Evolutionary conservation across 2,329 filamentous ascomycete genomes (phyloP).

Genomic region (Lachnellula cervina): DNA sequence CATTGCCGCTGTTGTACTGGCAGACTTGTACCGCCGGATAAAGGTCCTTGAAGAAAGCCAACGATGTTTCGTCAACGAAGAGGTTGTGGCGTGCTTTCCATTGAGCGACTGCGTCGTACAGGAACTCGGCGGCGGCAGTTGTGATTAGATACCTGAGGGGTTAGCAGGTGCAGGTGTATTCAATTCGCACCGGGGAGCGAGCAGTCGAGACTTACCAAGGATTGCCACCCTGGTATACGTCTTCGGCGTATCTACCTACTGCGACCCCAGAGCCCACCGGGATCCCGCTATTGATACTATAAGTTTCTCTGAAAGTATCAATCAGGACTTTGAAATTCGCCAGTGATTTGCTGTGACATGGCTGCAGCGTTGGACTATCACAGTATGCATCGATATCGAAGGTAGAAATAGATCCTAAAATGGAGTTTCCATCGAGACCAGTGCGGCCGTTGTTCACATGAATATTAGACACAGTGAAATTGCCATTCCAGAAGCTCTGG

Average conservation of each 20-base stretch:
- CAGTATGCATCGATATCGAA: slow-evolving; percentile 67
- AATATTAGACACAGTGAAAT: slow-evolving; percentile 66
- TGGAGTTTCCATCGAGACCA: slow-evolving; percentile 67
- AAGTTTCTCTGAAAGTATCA: slow-evolving; percentile 64
- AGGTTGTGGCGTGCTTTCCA: slow-evolving; percentile 62
- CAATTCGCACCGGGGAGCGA: background rate
- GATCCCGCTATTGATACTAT: slow-evolving; percentile 63
- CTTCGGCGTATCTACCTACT: slow-evolving; percentile 64
- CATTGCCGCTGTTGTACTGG: slow-evolving; percentile 55
- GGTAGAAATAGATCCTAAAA: slow-evolving; percentile 59
- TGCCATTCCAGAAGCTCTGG: slow-evolving; percentile 66
- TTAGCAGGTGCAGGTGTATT: background rate
- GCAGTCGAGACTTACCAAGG: slow-evolving; percentile 50
- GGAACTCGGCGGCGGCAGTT: slow-evolving; percentile 70
- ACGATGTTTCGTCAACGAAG: slow-evolving; percentile 56
- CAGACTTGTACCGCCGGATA: slow-evolving; percentile 54
- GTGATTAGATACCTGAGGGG: slow-evolving; percentile 56
- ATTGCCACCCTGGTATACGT: slow-evolving; percentile 71
- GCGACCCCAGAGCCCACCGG: slow-evolving; percentile 55
- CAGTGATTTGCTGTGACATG: slow-evolving; percentile 48
- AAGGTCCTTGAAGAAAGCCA: slow-evolving; percentile 67
- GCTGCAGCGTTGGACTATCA: slow-evolving; percentile 69
- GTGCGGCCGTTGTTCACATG: slow-evolving; percentile 56
- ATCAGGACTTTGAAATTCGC: slow-evolving; percentile 73
- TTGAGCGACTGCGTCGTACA: slow-evolving; percentile 70